Conservation (phyloP, 192 early-diverging fungal species). For the Coemansia sp. region DNA sequence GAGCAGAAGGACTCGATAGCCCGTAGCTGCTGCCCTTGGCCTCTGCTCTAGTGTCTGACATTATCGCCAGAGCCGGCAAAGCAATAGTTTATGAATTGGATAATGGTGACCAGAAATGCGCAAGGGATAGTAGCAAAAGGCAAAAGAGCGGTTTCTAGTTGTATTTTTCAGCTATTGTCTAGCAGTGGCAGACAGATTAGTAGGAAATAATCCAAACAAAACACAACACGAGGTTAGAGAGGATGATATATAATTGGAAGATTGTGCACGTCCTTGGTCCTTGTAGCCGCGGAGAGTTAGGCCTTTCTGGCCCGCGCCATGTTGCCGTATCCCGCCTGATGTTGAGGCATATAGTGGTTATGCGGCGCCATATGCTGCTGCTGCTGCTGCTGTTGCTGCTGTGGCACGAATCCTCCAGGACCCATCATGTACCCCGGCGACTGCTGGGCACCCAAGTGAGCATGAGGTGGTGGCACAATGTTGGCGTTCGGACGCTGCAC, state of each 20-base stretch:
- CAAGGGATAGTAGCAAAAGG: too few species aligned
- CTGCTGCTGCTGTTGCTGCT: constrained; percentile 24
- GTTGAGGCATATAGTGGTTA: constrained; percentile 23
- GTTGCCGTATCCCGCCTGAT: constrained; percentile 33
- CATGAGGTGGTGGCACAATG: constrained; percentile 1
- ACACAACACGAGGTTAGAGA: too few species aligned
- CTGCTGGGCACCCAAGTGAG: constrained; percentile 25
- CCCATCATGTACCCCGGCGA: constrained; percentile 37
- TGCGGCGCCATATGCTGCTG: constrained; percentile 14
- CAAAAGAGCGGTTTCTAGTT: too few species aligned
- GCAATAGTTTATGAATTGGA: not conserved
- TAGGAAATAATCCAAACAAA: too few species aligned
- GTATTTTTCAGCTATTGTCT: too few species aligned
- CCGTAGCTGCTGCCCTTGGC: not conserved
- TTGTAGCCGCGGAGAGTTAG: not conserved
- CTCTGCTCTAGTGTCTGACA: not conserved
- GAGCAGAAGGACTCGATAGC: constrained; percentile 12
- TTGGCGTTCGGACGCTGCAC: constrained; percentile 26
- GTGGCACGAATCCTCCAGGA: constrained; percentile 12
- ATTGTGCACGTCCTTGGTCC: not conserved
- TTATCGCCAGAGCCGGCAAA: not conserved
- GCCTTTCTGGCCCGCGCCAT: constrained; percentile 42
- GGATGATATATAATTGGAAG: not conserved
- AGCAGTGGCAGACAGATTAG: too few species aligned
- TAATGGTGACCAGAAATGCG: not conserved